Base-by-base conservation (phyloP, 1,284 basidiomycete species). In the Apiotrichum gamsii region DNA sequence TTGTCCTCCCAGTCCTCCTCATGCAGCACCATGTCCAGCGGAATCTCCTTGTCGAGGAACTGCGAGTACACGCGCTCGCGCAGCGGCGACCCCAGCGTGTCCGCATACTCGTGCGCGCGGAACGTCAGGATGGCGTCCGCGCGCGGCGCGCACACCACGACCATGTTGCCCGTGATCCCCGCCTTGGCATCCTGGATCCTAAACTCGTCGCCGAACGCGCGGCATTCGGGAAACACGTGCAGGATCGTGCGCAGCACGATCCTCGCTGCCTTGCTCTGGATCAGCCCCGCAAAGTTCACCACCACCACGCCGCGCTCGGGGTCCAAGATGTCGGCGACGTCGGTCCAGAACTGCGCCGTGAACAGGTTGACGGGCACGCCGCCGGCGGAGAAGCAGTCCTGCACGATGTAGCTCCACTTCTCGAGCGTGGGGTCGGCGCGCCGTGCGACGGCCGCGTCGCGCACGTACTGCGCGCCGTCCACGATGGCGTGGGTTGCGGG, bases 351-450 rank as follows among this genome's bases (percentile, higher is more conserved):
- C 56, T 89, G 82, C 20, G 77, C 43, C 0, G 89, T 87, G 70
- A 85, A 94, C 34, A 95, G 73, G 60, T 88, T 82, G 15, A 81
- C 75, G 0, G 90, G 89, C 4, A 95, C 82, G 18, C 80, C 80
- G 4, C 90, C 91, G 3, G 90, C 90, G 10, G 88, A 89, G 69
- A 94, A 95, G 59, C 85, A 87, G 62, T 94, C 91, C 60, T 96
- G 91, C 0, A 94, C 75, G 16, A 90, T 79, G 57, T 86, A 81
- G 64, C 87, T 85, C 65, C 81, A 94, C 20, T 64, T 65, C 25
- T 51, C 46, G 16, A 43, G 14, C 14, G 35, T 11, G 29, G n/a
- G 20, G 32, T 30, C 23, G 5, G n/a, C 13, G 30, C 20, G 29
- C 23, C 23, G 23, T 1, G 31, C 36, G 19, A 10, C 4, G 2